Base-by-base conservation (phyloP, 2,329 filamentous ascomycete species). In the Fusarium floridanum region DNA sequence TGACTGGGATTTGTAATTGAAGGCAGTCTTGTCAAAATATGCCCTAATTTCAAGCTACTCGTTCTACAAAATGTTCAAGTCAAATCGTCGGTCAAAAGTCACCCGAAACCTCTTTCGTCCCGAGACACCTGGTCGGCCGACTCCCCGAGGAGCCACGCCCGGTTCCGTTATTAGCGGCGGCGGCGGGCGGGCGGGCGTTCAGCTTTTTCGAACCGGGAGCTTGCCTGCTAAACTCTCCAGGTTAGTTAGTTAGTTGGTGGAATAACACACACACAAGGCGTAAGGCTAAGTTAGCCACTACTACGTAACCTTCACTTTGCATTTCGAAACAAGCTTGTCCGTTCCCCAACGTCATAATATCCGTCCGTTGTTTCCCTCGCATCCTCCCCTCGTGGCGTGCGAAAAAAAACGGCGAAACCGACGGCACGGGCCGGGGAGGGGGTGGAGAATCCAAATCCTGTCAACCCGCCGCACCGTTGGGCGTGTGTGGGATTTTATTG, bases 11-110 rank as follows among this genome's bases (percentile, higher is more conserved):
- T 88, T 88, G 6, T 55, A 20, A 85, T 88, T 22, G 20, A 89
- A 80, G 11, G 88, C 87, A 68, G 88, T 86, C 78, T 91, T 90
- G 64, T 85, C 84, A 6, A 83, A 84, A 84, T 70, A 86, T 82
- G 56, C 88, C 85, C 75, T 86, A 88, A 78, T 85, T 86, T 75
- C 89, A 87, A 29, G 88, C 81, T 32, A 86, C 80, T 17, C 84
- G 82, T 6, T 78, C 76, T 29, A 85, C 82, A 84, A 87, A 87
- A 89, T 53, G 84, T 86, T 4, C 83, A 82, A 45, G 81, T 77
- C 12, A 78, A 81, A 29, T 83, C 80, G 17, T 77, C 69, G n/a
- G 77, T 80, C 16, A 89, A 76, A 61, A 85, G 83, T 27, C 7
- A n/a, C 17, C 17, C 24, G 16, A 17, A n/a, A 53, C 12, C 16